Conservation (phyloP, 208 protist genomes). For the Leishmania aethiopica region DNA sequence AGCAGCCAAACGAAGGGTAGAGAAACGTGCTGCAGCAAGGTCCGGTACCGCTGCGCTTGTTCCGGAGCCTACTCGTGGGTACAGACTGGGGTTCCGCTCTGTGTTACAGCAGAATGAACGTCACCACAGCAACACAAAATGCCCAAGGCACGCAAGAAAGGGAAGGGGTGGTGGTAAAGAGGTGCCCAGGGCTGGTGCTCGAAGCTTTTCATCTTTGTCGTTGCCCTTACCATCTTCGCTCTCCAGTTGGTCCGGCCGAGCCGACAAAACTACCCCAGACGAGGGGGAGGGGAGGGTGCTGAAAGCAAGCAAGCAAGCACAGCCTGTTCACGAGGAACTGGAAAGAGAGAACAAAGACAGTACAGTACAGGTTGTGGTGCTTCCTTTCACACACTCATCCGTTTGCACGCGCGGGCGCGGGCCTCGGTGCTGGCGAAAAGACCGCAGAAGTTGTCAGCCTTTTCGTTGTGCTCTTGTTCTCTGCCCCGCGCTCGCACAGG, state of each 20-base stretch:
- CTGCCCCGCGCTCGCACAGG: neutral
- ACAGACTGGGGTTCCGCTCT: neutral
- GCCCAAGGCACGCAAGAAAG: neutral
- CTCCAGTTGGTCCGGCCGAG: neutral
- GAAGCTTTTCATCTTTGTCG: neutral
- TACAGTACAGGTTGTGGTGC: neutral
- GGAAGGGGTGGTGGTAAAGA: neutral
- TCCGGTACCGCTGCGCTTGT: neutral
- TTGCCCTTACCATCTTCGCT: neutral
- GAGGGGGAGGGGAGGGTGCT: neutral
- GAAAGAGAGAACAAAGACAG: neutral
- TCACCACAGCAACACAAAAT: neutral
- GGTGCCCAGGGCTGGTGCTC: neutral
- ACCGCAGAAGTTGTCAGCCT: neutral
- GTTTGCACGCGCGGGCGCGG: neutral
- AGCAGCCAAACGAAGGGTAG: neutral
- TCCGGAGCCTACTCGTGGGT: neutral
- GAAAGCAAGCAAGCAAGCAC: neutral
- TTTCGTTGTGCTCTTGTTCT: neutral
- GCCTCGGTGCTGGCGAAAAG: neutral
- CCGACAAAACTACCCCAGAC: neutral
- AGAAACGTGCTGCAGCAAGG: neutral
- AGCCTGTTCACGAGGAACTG: neutral
- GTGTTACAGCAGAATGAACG: neutral
- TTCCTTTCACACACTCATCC: neutral